A percentile compares a stretch with the other conserved stretches of the same genome.
These are phyloP conservation scores for Glarea lozoyensis DNA, from an alignment of 495 filamentous ascomycete species.

Conservation along the genomic window DNA sequence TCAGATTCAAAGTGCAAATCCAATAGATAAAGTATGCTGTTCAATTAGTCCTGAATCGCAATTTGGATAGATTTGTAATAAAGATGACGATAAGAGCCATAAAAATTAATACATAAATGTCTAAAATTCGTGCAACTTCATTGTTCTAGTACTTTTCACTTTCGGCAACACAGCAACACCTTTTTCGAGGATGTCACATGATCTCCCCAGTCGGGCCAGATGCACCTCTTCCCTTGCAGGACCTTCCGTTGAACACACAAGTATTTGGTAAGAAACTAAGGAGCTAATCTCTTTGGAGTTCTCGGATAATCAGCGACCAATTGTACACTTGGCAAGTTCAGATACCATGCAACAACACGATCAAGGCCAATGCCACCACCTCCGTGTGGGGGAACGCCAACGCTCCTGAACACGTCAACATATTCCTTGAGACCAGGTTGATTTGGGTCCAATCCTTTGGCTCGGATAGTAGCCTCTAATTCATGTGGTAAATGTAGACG, in stretches of 20 bases:
- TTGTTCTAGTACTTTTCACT: no score
- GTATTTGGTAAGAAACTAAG: slow-evolving; percentile 3
- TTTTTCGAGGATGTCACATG: no score
- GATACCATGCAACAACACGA: slow-evolving; percentile 80
- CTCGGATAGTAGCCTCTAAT: slow-evolving; percentile 57
- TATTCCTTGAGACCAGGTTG: slow-evolving; percentile 77
- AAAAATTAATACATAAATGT: no score
- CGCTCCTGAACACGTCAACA: slow-evolving; percentile 69
- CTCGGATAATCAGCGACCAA: slow-evolving; percentile 71
- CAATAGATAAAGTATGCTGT: no score
- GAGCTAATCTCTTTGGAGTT: slow-evolving; percentile 66
- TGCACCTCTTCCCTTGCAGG: background rate
- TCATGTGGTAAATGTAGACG: slow-evolving; percentile 68
- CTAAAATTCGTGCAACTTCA: no score
- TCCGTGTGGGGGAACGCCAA: slow-evolving; percentile 68
- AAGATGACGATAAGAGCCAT: no score
- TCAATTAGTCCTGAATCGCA: no score
- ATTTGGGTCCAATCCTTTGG: slow-evolving; percentile 65
- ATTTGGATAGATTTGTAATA: no score
- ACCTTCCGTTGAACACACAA: background rate
- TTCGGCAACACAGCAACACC: no score
- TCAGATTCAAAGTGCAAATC: no score
- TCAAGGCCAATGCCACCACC: slow-evolving; percentile 85
- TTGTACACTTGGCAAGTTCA: slow-evolving; percentile 74
- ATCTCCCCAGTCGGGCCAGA: no score